phyloP scores from a whole-genome alignment of 2,329 filamentous ascomycete species.

The Penicillium sp. region DNA sequence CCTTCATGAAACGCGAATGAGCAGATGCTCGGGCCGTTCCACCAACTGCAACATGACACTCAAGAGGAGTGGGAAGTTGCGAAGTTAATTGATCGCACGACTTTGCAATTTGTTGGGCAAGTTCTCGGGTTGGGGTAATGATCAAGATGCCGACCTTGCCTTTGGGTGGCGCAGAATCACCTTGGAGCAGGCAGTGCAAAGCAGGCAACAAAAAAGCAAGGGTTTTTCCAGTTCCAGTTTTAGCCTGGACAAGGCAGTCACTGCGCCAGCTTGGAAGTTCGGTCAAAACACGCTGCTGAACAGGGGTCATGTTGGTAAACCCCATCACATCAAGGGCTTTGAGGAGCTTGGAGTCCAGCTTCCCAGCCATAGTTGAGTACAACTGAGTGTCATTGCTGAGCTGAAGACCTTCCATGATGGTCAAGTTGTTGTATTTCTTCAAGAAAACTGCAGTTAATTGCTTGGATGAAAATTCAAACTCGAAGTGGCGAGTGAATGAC shows the following conservation, averaged over 20 bases:
- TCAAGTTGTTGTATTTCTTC: constrained; percentile 1
- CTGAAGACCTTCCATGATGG: constrained; percentile 16
- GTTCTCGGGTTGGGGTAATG: constrained; percentile 51
- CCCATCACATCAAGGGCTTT: constrained; percentile 35
- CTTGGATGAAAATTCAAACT: constrained; percentile 5
- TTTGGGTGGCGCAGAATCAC: constrained; percentile 24
- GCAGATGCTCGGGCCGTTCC: constrained; percentile 34
- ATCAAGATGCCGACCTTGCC: constrained; percentile 49
- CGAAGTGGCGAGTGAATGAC: background rate
- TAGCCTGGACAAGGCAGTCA: constrained; percentile 56
- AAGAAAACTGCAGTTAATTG: constrained; percentile 4
- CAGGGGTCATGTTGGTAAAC: constrained; percentile 51
- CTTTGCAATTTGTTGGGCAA: constrained; percentile 53
- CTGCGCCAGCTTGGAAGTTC: constrained; percentile 51
- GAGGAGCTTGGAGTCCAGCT: constrained; percentile 35
- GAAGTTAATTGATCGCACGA: constrained; percentile 47
- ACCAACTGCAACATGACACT: constrained; percentile 50
- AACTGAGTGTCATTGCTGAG: constrained; percentile 26
- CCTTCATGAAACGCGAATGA: constrained; percentile 31
- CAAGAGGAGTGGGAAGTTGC: constrained; percentile 38
- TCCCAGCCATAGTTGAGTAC: constrained; percentile 36
- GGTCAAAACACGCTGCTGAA: constrained; percentile 55
- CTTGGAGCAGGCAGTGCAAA: constrained; percentile 47
- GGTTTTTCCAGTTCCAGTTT: constrained; percentile 54
- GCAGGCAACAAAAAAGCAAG: constrained; percentile 51